Conservation (phyloP, 2,329 filamentous ascomycete species). For the Nigrospora oryzae region DNA sequence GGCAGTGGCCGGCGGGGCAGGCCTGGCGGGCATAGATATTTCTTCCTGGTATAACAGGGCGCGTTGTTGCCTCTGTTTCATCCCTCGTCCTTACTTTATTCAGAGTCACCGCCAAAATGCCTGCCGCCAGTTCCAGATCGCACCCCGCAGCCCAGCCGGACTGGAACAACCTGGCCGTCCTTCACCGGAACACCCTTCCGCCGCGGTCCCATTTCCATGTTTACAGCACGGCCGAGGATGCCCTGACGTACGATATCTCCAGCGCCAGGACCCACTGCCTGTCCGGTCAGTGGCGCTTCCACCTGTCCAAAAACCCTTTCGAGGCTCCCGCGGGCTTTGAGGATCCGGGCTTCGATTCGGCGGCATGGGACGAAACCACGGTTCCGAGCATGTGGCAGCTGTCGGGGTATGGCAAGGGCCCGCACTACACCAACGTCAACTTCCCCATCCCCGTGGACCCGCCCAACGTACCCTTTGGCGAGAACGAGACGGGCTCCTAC, state of each 20-base stretch:
- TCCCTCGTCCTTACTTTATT: no score
- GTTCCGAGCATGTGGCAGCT: conserved; percentile 68
- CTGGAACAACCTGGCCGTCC: conserved; percentile 50
- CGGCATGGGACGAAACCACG: conserved; percentile 40
- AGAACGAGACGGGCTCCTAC: conserved; percentile 47
- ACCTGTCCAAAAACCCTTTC: conserved; percentile 28
- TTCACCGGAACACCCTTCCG: conserved; percentile 48
- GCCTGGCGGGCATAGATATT: no score
- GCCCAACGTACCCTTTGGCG: conserved; percentile 45
- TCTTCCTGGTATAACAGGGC: no score
- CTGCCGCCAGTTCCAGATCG: not conserved
- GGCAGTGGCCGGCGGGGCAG: no score
- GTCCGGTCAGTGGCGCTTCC: conserved; percentile 41
- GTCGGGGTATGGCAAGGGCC: conserved; percentile 53
- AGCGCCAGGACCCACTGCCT: conserved; percentile 28
- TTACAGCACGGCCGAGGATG: conserved; percentile 37
- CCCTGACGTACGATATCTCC: conserved; percentile 29
- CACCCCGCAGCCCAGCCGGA: conserved; percentile 30
- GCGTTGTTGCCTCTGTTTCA: no score
- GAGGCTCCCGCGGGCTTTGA: conserved; percentile 25
- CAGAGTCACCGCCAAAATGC: no score
- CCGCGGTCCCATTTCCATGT: conserved; percentile 47
- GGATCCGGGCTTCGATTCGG: conserved; percentile 13
- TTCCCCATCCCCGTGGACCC: conserved; percentile 59
- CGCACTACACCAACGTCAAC: conserved; percentile 62